Evolutionary conservation across 2,329 filamentous ascomycete genomes (phyloP).

Genomic region (Nakataea oryzae): DNA sequence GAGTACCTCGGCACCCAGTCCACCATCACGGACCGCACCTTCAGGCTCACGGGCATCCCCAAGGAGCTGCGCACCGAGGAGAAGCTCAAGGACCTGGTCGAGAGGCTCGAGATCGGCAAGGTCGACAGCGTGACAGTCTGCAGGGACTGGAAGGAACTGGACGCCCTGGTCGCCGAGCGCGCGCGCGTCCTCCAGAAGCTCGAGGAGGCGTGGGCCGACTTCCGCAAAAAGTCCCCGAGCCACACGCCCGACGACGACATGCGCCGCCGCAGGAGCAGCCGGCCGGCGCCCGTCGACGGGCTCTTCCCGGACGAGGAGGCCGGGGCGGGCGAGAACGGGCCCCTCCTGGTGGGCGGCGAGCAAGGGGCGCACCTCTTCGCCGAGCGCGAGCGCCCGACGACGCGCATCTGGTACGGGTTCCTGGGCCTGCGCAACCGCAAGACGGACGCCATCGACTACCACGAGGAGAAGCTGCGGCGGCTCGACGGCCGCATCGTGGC

Average conservation of each 20-base stretch:
- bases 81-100: constrained; percentile 76
- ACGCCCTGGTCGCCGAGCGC: constrained; percentile 61
- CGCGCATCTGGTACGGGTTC: constrained; percentile 69
- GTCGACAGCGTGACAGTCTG: constrained; percentile 84
- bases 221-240: not conserved
- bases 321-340: constrained; percentile 35
- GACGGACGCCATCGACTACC: constrained; percentile 90
- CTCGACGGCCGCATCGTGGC: constrained; percentile 65
- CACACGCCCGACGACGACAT: not conserved
- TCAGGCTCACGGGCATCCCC: constrained; percentile 84
- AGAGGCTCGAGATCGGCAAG: constrained; percentile 78
- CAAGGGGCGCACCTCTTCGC: constrained; percentile 25
- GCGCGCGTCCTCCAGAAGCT: constrained; percentile 57
- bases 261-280: not conserved
- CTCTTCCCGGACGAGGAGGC: constrained; percentile 24
- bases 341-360: constrained; percentile 38
- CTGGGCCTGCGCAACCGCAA: constrained; percentile 60
- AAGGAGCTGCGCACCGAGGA: constrained; percentile 66
- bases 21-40: constrained; percentile 91
- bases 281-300: not conserved
- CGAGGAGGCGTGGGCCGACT: constrained; percentile 63
- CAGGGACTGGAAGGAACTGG: constrained; percentile 75
- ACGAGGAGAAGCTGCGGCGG: constrained; percentile 71
- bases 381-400: constrained; percentile 50
- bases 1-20: constrained; percentile 87